phyloP scores from a whole-genome alignment of 306 rosid species.

The Lithocarpus polystachyus region DNA sequence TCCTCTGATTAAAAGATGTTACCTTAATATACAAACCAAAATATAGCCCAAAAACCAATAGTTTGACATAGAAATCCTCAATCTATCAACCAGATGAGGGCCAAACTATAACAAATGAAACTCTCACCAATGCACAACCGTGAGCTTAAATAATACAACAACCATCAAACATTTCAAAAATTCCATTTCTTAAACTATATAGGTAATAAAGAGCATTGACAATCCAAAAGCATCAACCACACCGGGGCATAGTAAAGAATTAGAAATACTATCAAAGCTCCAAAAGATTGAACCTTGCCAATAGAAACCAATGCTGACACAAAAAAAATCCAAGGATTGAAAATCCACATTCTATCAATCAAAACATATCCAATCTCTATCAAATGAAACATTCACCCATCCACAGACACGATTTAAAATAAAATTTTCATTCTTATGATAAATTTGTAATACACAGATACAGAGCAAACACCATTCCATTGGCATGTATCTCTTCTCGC shows the following conservation, averaged over 20 bases:
- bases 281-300: too few relatives aligned
- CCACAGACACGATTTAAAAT: too few relatives aligned
- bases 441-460: not conserved
- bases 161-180: not conserved
- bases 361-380: too few relatives aligned
- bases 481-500: not conserved
- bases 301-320: too few relatives aligned
- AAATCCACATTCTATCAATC: too few relatives aligned
- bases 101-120: not conserved
- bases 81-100: not conserved
- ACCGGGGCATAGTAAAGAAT: too few relatives aligned
- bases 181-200: not conserved
- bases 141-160: not conserved
- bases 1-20: not conserved
- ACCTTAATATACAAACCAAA: not conserved
- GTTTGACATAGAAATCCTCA: not conserved
- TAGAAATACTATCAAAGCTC: too few relatives aligned
- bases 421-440: not conserved
- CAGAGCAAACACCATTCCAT: not conserved
- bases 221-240: too few relatives aligned
- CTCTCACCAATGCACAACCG: not conserved
- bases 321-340: too few relatives aligned
- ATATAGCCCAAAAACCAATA: not conserved
- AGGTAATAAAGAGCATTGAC: not conserved
- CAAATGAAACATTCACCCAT: too few relatives aligned